Percentiles rank a stretch among this genome's conserved stretches.
These are phyloP conservation scores for Carallia pectinifolia DNA, from an alignment of 345 rosid genomes.

Conservation along the genomic window DNA sequence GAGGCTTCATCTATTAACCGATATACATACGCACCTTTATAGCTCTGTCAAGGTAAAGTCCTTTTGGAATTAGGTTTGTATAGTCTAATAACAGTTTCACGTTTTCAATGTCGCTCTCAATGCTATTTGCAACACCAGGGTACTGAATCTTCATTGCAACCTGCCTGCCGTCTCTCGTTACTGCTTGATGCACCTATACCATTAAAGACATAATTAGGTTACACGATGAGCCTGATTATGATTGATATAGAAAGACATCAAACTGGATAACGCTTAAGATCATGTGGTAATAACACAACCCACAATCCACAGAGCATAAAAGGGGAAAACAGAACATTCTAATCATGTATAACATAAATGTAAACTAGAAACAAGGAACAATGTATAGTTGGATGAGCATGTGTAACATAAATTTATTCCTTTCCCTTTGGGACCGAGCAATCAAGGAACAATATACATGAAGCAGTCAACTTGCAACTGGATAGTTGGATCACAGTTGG, in stretches of 20 bases:
- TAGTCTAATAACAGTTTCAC: constrained; percentile 78
- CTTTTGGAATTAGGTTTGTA: constrained; percentile 87
- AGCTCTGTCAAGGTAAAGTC: constrained; percentile 90
- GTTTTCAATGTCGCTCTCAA: constrained; percentile 94
- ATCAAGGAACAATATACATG: background rate
- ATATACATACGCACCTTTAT: constrained; percentile 47
- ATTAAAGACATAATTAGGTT: constrained; percentile 13
- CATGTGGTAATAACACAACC: background rate
- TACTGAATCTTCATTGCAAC: constrained; percentile 98
- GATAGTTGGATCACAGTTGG: background rate
- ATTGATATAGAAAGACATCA: background rate
- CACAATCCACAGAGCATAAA: background rate
- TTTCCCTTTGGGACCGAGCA: background rate
- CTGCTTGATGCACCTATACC: constrained; percentile 83
- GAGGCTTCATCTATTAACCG: background rate
- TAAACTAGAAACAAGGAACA: background rate
- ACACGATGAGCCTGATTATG: background rate
- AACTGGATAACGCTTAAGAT: background rate
- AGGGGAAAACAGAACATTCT: background rate
- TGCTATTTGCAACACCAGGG: constrained; percentile 97
- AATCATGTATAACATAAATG: background rate
- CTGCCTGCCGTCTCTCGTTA: constrained; percentile 62
- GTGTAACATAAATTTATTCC: too few species aligned
- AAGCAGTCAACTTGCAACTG: background rate
- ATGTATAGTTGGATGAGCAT: too few species aligned